Evolutionary conservation across 768 basidiomycete species (phyloP), one percentile per base, ranked within the genome.

Genomic region (Termitomyces titanicus): DNA sequence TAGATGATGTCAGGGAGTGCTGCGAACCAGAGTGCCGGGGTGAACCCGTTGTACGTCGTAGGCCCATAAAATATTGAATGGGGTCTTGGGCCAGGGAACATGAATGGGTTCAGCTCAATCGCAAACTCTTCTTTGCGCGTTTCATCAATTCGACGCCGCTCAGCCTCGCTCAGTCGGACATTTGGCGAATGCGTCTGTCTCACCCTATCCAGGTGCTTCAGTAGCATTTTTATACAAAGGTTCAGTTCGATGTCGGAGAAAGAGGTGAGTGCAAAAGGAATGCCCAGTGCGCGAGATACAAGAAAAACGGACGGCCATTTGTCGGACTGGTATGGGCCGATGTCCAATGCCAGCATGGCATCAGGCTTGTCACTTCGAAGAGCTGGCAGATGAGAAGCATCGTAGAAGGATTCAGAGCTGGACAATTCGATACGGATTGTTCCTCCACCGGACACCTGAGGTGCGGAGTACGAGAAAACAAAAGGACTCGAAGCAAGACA

Each of bases 331-430:
- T 67, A 66, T 25, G 78, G 58, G 22, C 73, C 76, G 2, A 76
- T 74, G 56, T 77, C 74, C 43, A 68, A 63, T 3, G 67, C 76
- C 34, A 80, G 60, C 51, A 80, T 65, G 17, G 73, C 79, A 58
- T 80, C 74, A 0, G 79, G 74, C 53, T 47, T 62, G 44, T 34
- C 52, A 25, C 34, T 18, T 40, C 47, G 49, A n/a, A 44, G 46
- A 25, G 39, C 48, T 44, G 11, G 24, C 25, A 59, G 35, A 34
- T 63, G 37, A 47, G 45, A 42, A 20, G 9, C 50, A 15, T 56
- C 49, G 57, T 57, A 63, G 27, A 59, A 55, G 35, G 64, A 50
- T n/a, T 47, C 49, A 12, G 29, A 54, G 24, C 60, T 45, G 22
- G 61, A 62, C 38, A 76, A 71, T 55, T 66, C 66, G 39, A 79